Percentiles rank a stretch among this genome's conserved stretches.
phyloP scores from a whole-genome alignment of 139 green algal species.

The Deuterostichococcus epilithicus region DNA sequence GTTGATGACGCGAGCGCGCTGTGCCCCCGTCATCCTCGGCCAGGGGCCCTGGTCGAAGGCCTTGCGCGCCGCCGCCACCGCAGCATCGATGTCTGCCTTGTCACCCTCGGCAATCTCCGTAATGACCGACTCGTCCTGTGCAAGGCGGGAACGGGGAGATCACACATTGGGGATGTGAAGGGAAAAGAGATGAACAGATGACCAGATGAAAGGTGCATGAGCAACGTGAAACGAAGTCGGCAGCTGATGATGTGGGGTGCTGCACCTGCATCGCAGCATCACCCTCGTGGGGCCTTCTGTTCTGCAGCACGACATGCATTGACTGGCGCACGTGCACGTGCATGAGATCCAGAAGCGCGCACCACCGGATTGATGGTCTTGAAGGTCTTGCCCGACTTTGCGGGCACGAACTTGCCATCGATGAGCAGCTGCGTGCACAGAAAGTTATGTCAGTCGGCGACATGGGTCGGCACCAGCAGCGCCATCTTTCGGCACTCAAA shows the following conservation, averaged over 20 bases:
- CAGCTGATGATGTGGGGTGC: no score
- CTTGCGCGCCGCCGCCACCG: slow-evolving; percentile 53
- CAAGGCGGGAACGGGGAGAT: no score
- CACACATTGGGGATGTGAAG: no score
- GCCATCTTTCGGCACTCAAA: no score
- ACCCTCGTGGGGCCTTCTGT: slow-evolving; percentile 62
- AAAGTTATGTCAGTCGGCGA: no score
- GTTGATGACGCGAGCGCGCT: slow-evolving; percentile 52
- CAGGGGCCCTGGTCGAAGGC: slow-evolving; percentile 69
- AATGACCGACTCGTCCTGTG: slow-evolving; percentile 13
- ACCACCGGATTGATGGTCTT: background rate
- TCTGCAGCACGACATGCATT: slow-evolving; percentile 10
- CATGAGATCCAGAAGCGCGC: no score
- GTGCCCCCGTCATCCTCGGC: slow-evolving; percentile 44
- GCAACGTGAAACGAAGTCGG: no score
- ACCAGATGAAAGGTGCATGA: no score
- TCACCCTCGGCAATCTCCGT: slow-evolving; percentile 53
- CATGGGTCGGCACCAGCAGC: no score
- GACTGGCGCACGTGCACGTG: no score
- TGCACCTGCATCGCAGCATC: no score
- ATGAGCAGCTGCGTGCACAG: slow-evolving; percentile 74
- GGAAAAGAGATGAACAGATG: no score
- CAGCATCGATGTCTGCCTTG: slow-evolving; percentile 58
- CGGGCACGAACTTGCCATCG: slow-evolving; percentile 57
- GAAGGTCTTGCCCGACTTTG: slow-evolving; percentile 30